phyloP scores from a whole-genome alignment of 148 eudicot species.

The Chenopodium suecicum region DNA sequence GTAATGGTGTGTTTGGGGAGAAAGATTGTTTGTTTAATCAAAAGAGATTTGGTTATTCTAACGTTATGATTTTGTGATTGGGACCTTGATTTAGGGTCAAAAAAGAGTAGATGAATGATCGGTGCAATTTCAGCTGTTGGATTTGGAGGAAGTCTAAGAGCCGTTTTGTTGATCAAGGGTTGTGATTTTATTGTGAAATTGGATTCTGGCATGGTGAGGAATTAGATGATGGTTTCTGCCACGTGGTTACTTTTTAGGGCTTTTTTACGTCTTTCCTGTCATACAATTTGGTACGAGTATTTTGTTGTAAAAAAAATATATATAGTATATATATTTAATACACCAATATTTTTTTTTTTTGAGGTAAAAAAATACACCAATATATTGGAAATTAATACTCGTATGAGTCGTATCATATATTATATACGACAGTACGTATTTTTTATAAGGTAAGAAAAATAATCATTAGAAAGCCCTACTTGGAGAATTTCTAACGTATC shows the following conservation, averaged over 20 bases:
- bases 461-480: too few relatives aligned
- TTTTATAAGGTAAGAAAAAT: too few relatives aligned
- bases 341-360: too few relatives aligned
- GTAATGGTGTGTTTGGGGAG: neutral
- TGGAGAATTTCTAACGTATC: too few relatives aligned
- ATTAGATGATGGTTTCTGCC: neutral
- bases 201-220: neutral
- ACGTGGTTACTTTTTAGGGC: neutral
- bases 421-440: too few relatives aligned
- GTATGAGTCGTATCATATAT: too few relatives aligned
- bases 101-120: neutral
- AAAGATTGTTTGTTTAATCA: constrained; percentile 2
- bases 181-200: constrained; percentile 7
- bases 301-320: too few relatives aligned
- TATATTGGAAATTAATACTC: too few relatives aligned
- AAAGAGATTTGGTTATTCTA: constrained; percentile 7
- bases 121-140: constrained; percentile 32
- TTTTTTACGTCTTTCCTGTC: neutral
- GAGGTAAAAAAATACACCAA: too few relatives aligned
- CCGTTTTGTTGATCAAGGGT: constrained; percentile 29
- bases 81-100: constrained; percentile 18
- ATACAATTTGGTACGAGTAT: too few relatives aligned
- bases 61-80: constrained; percentile 43
- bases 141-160: constrained; percentile 22
- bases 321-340: too few relatives aligned